These are phyloP conservation scores for Fomes fomentarius DNA, from an alignment of 1,284 basidiomycete genomes.

Conservation along the genomic window DNA sequence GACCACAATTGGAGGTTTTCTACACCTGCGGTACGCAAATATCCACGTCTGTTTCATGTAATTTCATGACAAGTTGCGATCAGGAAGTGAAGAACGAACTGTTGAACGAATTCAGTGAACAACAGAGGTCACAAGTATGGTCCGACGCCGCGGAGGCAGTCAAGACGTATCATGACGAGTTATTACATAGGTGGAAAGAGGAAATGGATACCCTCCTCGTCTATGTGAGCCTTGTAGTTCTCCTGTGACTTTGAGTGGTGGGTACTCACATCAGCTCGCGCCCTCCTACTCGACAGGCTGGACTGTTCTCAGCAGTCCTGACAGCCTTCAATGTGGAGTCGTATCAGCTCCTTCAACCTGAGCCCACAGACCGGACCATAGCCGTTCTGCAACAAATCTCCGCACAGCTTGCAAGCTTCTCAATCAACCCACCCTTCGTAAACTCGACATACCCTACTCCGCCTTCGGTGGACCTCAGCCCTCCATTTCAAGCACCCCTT, in stretches of 20 bases:
- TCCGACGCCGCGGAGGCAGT: background rate
- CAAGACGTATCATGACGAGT: background rate
- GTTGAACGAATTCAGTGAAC: no score
- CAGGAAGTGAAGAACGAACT: no score
- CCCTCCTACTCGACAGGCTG: conserved; percentile 1
- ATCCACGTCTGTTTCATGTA: no score
- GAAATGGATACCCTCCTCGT: conserved; percentile 9
- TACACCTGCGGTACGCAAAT: no score
- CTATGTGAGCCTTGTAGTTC: no score
- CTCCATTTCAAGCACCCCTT: background rate
- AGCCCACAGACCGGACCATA: background rate
- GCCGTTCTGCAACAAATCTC: conserved; percentile 6
- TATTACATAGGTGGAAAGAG: conserved; percentile 1
- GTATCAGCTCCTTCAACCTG: conserved; percentile 8
- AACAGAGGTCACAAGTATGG: background rate
- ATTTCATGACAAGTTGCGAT: no score
- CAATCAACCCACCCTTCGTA: conserved; percentile 2
- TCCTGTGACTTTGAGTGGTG: no score
- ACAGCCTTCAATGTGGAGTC: conserved; percentile 13
- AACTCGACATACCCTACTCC: conserved; percentile 6
- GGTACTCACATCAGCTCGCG: background rate
- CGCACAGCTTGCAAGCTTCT: conserved; percentile 6
- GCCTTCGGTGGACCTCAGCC: background rate
- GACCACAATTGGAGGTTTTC: no score
- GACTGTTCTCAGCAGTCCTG: conserved; percentile 14